Percentiles rank a stretch among this genome's conserved stretches.
Evolutionary conservation across 257 asterid species (phyloP).

Genomic region (Solanum chaucha): DNA sequence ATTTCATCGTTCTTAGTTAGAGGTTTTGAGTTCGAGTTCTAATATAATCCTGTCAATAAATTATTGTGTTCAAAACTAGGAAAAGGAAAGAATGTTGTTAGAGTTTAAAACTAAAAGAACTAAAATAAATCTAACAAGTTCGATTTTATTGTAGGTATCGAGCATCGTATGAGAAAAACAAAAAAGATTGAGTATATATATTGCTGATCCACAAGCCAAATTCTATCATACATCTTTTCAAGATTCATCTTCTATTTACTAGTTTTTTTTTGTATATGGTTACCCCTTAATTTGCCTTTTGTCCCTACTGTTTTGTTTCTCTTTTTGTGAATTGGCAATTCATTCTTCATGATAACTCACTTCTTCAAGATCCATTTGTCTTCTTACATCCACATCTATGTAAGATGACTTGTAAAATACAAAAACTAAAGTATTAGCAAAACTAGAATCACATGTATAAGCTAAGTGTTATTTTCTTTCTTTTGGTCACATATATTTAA

Average conservation of each 20-base stretch:
- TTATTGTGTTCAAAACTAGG: neutral
- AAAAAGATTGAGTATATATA: neutral
- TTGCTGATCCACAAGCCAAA: neutral
- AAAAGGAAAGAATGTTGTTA: neutral
- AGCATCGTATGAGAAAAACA: neutral
- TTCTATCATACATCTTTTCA: neutral
- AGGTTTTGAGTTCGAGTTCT: neutral
- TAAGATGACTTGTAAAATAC: neutral
- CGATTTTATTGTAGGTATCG: neutral
- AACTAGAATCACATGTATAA: neutral
- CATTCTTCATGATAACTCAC: neutral
- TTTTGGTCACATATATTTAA: neutral
- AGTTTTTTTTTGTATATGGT: neutral
- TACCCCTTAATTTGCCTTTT: neutral
- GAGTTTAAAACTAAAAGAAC: neutral
- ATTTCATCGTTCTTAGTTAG: neutral
- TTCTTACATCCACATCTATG: neutral
- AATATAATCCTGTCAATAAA: neutral
- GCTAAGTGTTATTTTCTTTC: neutral
- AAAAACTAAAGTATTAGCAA: neutral
- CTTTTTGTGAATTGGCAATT: slow-evolving; percentile 11
- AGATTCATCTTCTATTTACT: slow-evolving; percentile 17
- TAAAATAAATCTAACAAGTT: neutral
- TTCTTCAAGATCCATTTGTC: neutral
- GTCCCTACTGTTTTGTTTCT: slow-evolving; percentile 15